Evolutionary conservation across 352 stramenopile species (phyloP).

Genomic region (Pythium folliculosum): DNA sequence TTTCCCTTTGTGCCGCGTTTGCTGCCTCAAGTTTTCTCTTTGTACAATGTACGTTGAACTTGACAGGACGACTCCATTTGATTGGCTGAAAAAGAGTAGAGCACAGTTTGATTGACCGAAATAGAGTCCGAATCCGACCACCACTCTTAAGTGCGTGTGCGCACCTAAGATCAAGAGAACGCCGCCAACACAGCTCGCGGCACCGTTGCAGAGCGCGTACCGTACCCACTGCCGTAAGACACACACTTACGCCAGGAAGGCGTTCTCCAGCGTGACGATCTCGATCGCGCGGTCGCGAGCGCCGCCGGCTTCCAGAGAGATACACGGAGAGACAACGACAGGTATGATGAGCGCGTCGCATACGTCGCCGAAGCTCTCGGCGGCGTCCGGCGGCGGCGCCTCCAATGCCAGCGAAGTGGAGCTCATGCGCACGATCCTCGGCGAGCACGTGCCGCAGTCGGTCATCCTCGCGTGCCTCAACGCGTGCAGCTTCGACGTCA

Average conservation of each 20-base stretch:
- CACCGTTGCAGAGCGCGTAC: constrained; percentile 14
- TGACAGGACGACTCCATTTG: background rate
- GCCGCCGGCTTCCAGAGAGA: background rate
- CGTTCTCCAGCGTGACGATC: background rate
- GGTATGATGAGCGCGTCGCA: constrained; percentile 21
- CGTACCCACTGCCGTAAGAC: background rate
- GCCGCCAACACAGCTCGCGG: background rate
- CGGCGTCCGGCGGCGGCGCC: background rate
- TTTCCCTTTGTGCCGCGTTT: background rate
- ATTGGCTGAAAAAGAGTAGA: constrained; percentile 1
- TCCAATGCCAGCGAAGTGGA: constrained; percentile 73
- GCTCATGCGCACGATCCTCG: constrained; percentile 87
- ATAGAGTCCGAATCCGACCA: constrained; percentile 2
- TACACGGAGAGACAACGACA: background rate
- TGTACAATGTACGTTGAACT: too few relatives aligned
- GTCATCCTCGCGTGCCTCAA: constrained; percentile 86
- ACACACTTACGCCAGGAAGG: background rate
- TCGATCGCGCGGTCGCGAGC: background rate
- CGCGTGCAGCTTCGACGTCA: constrained; percentile 83
- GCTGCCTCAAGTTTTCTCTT: too few relatives aligned
- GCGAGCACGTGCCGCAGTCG: constrained; percentile 82
- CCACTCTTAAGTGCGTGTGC: constrained; percentile 13
- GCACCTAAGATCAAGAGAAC: constrained; percentile 7
- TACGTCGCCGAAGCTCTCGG: constrained; percentile 3
- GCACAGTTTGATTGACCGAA: constrained; percentile 5